phyloP scores from a whole-genome alignment of 768 basidiomycete species.

The Chiua virens region DNA sequence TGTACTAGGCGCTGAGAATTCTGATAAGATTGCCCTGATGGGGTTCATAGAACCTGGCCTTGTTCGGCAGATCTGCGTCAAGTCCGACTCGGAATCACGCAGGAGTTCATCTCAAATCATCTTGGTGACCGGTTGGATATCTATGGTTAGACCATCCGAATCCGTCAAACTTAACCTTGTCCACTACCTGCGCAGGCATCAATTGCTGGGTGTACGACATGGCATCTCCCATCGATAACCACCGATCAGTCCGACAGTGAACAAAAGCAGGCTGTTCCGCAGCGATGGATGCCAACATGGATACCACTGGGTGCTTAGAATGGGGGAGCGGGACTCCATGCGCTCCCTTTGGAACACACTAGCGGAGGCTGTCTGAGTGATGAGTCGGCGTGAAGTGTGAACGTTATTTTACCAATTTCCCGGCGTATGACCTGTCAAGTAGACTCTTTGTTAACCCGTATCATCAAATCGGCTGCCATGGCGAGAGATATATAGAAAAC shows the following conservation, averaged over 20 bases:
- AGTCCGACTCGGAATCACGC: conserved; percentile 10
- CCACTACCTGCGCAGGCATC: conserved; percentile 5
- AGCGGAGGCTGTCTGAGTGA: too few relatives aligned
- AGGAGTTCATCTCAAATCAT: not conserved
- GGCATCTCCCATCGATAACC: not conserved
- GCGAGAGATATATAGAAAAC: too few relatives aligned
- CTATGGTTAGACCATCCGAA: conserved; percentile 6
- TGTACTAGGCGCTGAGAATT: not conserved
- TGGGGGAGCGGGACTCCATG: not conserved
- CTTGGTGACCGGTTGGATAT: conserved; percentile 6
- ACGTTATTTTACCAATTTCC: too few relatives aligned
- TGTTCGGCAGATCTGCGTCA: conserved; percentile 4
- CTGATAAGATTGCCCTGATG: not conserved
- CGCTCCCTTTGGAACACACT: not conserved
- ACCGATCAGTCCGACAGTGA: not conserved
- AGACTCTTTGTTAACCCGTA: too few relatives aligned
- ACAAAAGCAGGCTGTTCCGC: not conserved
- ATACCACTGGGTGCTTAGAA: not conserved
- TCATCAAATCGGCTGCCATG: too few relatives aligned
- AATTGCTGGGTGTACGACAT: not conserved
- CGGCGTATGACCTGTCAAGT: too few relatives aligned
- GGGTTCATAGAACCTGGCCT: not conserved
- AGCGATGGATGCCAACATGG: not conserved
- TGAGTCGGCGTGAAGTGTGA: too few relatives aligned
- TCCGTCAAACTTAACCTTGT: conserved; percentile 26